Base-by-base conservation (phyloP, 805 yeast species). In the Isabelozyma gotoi region DNA sequence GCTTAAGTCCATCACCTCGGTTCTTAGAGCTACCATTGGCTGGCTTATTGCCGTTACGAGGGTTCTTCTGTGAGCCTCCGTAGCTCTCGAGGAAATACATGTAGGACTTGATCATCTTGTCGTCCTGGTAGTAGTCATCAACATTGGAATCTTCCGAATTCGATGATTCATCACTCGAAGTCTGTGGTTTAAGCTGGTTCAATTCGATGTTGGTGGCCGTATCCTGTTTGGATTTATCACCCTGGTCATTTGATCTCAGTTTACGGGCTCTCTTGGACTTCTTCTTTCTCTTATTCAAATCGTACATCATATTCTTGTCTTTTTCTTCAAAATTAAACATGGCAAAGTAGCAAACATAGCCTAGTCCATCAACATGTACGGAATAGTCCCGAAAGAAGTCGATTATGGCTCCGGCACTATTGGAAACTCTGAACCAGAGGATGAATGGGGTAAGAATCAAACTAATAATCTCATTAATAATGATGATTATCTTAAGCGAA, bases 331-430 rank as follows among this genome's bases (percentile, higher is more conserved):
- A 81, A 51, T 88, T 85, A 65, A 94, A 94, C 83, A 88, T 88
- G 2, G 98, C 98, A 73, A 84, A 89, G 21, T 88, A 84, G 59
- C 98, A 92, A 32, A 94, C 96, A 57, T 91, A 85, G 0, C 99
- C 99, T 33, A 94, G 70, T 0, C 97, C 98, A 67, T 91, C 97
- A 38, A 91, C 88, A 60, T 92, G 94, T 10, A 90, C 83, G 10
- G 96, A 83, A 52, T 80, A 85, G 46, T 92, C 97, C 43, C 98
- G 70, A 62, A 92, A 88, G 57, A 94, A 94, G 58, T 94, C 98
- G 24, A 94, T 79, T 36, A 94, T 85, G 19, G 80, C 74, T 20
- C 86, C 91, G 11, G 92, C 72, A 19, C 81, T 76, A 40, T 76
- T 76, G 3, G 97, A 89, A 19, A 94, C 69, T 15, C 88, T 80